These are phyloP conservation scores for Rugonectria rugulosa DNA, from an alignment of 2,329 filamentous ascomycete genomes.

Conservation along the genomic window DNA sequence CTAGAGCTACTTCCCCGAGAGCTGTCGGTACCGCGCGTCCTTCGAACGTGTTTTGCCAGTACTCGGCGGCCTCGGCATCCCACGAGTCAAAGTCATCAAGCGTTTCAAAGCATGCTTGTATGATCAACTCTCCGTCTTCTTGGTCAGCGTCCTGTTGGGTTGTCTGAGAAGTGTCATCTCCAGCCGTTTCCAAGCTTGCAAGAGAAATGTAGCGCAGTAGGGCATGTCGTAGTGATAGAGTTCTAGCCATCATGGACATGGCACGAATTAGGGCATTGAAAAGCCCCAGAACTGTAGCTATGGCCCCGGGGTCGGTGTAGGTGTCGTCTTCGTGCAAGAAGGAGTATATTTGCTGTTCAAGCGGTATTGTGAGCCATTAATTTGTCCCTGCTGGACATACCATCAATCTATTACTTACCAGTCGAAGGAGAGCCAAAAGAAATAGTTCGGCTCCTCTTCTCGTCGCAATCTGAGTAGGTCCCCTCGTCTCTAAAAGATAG, in stretches of 20 bases:
- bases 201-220: conserved; percentile 16
- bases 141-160: neutral
- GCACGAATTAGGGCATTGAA: conserved; percentile 43
- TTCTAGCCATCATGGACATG: conserved; percentile 42
- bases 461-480: conserved; percentile 41
- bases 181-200: neutral
- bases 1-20: conserved; percentile 36
- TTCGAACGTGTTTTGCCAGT: conserved; percentile 43
- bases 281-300: conserved; percentile 37
- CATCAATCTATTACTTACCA: conserved; percentile 34
- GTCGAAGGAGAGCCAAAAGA: conserved; percentile 38
- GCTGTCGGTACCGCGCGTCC: conserved; percentile 37
- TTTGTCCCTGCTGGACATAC: no score
- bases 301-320: conserved; percentile 42
- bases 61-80: conserved; percentile 41
- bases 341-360: conserved; percentile 43
- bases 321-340: conserved; percentile 42
- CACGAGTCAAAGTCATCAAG: conserved; percentile 41
- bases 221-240: conserved; percentile 27
- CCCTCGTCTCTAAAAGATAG: conserved; percentile 43
- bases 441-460: conserved; percentile 42
- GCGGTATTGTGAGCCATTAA: neutral
- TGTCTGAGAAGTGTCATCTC: neutral
- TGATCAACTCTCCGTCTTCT: conserved; percentile 15
- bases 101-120: conserved; percentile 38